Base-by-base conservation (phyloP, 2,329 filamentous ascomycete species). In the Septoria petroselini region DNA sequence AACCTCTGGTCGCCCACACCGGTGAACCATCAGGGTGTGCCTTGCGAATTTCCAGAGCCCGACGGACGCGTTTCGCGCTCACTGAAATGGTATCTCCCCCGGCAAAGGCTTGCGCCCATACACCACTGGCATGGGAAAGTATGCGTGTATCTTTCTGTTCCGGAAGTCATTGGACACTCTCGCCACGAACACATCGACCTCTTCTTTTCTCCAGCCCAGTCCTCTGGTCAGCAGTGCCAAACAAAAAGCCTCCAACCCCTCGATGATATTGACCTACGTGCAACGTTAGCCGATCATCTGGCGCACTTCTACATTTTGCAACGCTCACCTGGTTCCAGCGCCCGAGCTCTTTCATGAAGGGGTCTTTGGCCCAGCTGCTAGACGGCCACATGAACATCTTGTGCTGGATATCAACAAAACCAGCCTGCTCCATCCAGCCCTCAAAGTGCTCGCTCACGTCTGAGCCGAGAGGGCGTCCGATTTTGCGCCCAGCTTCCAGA, bases 341-440 rank as follows among this genome's bases (percentile, higher is more conserved):
- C 12, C 76, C 75, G 17, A 78, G 70, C 54, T 75, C 71, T 58
- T 76, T 78, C 68, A 75, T 71, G 45, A 71, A 71, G 1, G 68
- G 67, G 41, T 77, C 73, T 42, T 72, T 72, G 4, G 74, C 68
- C 75, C 75, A 78, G 1, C 65, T 53, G 33, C 69, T 71, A 23
- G 68, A 63, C 6, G 73, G 71, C 67, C 70, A 72, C 63, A 72
- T 68, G 55, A 57, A 69, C 50, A 65, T 62, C 37, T 56, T 52
- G 41, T 71, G 66, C 40, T 69, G 60, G 11, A 76, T 69, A 33
- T 76, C 71, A 17, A 69, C 64, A 52, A 75, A 75, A 2, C 73
- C 74, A 0, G 65, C 70, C 5, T 65, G 63, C 5, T 66, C 60
- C 58, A 73, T 68, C 64, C 68, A 69, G 12, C 65, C 48, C 29